These are phyloP conservation scores for Ceratocystis smalleyi DNA, from an alignment of 2,329 filamentous ascomycete genomes.

Conservation along the genomic window DNA sequence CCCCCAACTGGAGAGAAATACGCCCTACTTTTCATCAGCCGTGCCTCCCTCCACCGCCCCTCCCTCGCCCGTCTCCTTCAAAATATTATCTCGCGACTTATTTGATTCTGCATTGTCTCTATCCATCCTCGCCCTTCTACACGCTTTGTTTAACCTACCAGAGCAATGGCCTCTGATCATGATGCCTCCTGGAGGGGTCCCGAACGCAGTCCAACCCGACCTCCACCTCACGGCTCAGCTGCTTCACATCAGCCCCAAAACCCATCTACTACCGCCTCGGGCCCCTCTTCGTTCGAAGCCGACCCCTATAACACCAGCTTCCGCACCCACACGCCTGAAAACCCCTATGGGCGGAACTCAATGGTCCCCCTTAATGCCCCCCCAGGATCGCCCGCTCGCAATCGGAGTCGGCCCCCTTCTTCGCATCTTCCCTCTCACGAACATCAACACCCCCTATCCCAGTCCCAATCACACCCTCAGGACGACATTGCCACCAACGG, in stretches of 20 bases:
- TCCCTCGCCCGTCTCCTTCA: too few species aligned
- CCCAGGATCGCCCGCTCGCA: slow-evolving; percentile 12
- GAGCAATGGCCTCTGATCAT: slow-evolving; percentile 15
- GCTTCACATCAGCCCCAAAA: neutral
- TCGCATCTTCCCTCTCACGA: slow-evolving; percentile 1
- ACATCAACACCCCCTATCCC: slow-evolving; percentile 8
- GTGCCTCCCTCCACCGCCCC: too few species aligned
- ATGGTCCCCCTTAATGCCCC: slow-evolving; percentile 8
- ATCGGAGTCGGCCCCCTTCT: slow-evolving; percentile 13
- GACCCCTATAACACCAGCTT: slow-evolving; percentile 11
- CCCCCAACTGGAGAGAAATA: neutral
- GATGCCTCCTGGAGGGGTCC: slow-evolving; percentile 15
- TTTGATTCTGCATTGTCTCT: neutral
- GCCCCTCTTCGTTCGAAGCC: slow-evolving; percentile 9
- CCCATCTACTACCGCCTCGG: neutral
- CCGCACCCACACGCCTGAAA: slow-evolving; percentile 14
- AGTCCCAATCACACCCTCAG: slow-evolving; percentile 10
- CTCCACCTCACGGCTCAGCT: slow-evolving; percentile 5
- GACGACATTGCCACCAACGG: neutral
- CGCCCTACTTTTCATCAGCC: neutral
- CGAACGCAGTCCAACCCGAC: slow-evolving; percentile 15
- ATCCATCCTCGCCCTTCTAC: neutral
- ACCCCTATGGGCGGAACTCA: slow-evolving; percentile 10
- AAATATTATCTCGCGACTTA: neutral
- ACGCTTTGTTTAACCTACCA: neutral